Base-by-base conservation (phyloP, 2,329 filamentous ascomycete species). In the Ascochyta fabae region DNA sequence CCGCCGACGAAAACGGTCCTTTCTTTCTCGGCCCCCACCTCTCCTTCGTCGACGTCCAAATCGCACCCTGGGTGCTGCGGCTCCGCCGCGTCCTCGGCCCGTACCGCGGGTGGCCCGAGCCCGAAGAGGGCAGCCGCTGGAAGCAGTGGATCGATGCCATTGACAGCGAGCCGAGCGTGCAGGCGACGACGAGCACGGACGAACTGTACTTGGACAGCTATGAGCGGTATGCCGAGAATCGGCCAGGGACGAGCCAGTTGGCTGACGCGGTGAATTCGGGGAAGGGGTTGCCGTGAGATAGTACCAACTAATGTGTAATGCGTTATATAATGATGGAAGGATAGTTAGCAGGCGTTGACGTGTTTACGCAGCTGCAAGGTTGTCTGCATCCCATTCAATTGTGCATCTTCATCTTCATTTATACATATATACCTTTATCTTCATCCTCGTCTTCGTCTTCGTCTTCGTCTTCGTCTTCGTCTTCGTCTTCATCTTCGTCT, bases 51-150 rank as follows among this genome's bases (percentile, higher is more conserved):
- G 89, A 93, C 62, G 81, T 92, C 15, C 87, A 92, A 67, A 82
- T 92, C 41, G 89, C 89, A 1, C 90, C 90, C 0, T 93, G 91
- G 82, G 83, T 91, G 13, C 70, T 92, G 16, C 83, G 90, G 1
- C 77, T 93, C 56, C 80, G 83, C n/a, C 83, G 85, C 2, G 84
- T 92, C 16, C 76, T 91, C 31, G 81, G 84, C 45, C 84, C 86
- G 15, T 87, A 88, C 60, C 79, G 87, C 19, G 84, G 83, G 22
- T 92, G 88, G 87, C 83, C 84, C 1, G 84, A 86, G 23, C 83
- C 87, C 0, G 82, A 86, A 59, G 80, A 82, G 2, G 86, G 84
- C 1, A 85, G 81, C 57, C 80, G 90, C 6, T 91, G 88, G 87
- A 83, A 82, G 26, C 79, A 76, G 41, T 93, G 90, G 90, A 79